phyloP scores from a whole-genome alignment of 1,284 basidiomycete genomes.

The Thecaphora thlaspeos region DNA sequence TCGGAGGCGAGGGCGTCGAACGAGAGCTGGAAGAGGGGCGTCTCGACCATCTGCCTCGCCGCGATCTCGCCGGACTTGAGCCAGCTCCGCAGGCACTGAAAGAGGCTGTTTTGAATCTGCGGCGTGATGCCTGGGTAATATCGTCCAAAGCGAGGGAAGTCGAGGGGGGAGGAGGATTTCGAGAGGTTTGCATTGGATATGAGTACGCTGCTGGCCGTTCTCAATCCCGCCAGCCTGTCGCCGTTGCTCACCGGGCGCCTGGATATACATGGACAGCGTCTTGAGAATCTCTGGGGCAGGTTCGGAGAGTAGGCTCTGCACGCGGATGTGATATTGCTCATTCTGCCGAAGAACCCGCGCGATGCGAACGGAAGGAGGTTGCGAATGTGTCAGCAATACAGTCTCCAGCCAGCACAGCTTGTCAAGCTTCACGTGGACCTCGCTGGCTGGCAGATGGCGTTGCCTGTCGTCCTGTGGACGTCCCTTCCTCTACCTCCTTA shows the following conservation, averaged over 20 bases:
- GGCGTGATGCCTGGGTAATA: conserved; percentile 67
- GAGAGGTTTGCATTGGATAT: no score
- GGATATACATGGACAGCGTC: conserved; percentile 82
- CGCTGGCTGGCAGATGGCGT: no score
- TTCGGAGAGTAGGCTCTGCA: conserved; percentile 53
- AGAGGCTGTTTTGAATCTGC: conserved; percentile 79
- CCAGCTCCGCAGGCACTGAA: conserved; percentile 84
- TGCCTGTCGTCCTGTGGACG: no score
- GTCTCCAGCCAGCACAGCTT: no score
- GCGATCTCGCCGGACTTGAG: conserved; percentile 81
- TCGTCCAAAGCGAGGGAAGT: background rate
- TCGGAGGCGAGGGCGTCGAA: conserved; percentile 61
- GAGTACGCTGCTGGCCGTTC: no score
- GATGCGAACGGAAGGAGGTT: no score
- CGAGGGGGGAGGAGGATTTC: no score
- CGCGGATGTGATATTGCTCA: conserved; percentile 65
- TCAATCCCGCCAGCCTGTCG: no score
- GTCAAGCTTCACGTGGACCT: no score
- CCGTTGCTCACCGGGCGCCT: conserved; percentile 71
- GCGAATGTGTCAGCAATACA: no score
- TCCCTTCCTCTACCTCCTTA: no score
- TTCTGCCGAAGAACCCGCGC: conserved; percentile 62
- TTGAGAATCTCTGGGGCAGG: conserved; percentile 75
- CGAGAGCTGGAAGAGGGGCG: conserved; percentile 74
- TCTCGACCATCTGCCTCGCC: conserved; percentile 68